phyloP scores from a whole-genome alignment of 495 filamentous ascomycete species.

The Tuber umbilicatum region DNA sequence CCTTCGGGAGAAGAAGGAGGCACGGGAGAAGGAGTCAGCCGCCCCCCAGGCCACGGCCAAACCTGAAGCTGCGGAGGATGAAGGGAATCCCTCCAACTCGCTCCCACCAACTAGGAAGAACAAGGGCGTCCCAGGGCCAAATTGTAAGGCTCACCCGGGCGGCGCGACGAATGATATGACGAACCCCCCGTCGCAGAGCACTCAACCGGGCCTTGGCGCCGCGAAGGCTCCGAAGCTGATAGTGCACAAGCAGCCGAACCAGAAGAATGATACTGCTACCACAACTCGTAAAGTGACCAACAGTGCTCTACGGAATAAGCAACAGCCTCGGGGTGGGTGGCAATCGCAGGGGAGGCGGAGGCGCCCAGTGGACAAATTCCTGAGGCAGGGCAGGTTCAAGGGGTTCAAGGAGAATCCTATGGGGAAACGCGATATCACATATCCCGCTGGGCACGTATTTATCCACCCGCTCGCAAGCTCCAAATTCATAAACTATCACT shows the following conservation, averaged over 20 bases:
- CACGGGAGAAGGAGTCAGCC: conserved; percentile 47
- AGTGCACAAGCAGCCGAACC: background rate
- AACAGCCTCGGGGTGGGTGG: no score
- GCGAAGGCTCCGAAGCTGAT: background rate
- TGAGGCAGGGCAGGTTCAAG: background rate
- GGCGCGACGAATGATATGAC: background rate
- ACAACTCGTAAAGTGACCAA: conserved; percentile 16
- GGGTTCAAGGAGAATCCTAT: conserved; percentile 12
- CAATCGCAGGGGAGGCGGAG: conserved; percentile 10
- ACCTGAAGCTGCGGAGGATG: background rate
- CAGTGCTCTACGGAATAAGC: conserved; percentile 8
- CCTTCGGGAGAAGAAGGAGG: conserved; percentile 22
- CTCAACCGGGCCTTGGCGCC: background rate
- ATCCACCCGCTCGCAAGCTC: background rate
- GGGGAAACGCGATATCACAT: conserved; percentile 24
- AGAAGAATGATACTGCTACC: background rate
- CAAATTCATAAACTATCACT: conserved; percentile 10
- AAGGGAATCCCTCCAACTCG: background rate
- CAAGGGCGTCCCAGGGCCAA: background rate
- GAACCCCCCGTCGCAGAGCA: background rate
- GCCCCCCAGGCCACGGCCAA: conserved; percentile 24
- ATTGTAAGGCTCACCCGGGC: background rate
- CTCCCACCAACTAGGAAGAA: background rate
- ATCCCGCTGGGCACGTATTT: conserved; percentile 25
- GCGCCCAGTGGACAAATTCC: background rate